Evolutionary conservation across 352 stramenopile genomes (phyloP).

Genomic region (Phytophthora litchii): DNA sequence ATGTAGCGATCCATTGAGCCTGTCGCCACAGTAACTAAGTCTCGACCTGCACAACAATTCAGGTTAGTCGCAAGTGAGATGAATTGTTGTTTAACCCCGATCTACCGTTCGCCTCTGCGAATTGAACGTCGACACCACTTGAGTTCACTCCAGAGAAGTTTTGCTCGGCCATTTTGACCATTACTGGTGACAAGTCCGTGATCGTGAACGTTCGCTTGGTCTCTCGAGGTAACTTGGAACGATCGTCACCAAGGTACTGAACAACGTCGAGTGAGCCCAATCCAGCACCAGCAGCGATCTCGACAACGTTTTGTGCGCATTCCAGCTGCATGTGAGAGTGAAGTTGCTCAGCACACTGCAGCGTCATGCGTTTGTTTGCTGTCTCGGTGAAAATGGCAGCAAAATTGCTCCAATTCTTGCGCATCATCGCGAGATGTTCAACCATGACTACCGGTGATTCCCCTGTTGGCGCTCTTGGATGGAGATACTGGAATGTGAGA

Average conservation of each 20-base stretch:
- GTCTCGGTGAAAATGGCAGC: constrained; percentile 47
- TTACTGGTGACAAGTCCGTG: constrained; percentile 46
- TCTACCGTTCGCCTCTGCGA: constrained; percentile 40
- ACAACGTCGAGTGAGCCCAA: constrained; percentile 45
- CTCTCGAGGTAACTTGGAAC: constrained; percentile 5
- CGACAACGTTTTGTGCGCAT: constrained; percentile 37
- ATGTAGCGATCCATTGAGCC: constrained; percentile 52
- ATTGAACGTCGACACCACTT: constrained; percentile 16
- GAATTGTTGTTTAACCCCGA: not conserved
- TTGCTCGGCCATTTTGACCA: constrained; percentile 40
- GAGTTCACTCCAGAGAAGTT: constrained; percentile 21
- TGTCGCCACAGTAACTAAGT: constrained; percentile 28
- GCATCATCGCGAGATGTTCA: constrained; percentile 18
- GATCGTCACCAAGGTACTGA: constrained; percentile 19
- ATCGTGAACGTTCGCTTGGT: constrained; percentile 34
- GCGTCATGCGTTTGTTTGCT: constrained; percentile 50
- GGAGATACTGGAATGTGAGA: not conserved
- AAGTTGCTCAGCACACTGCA: constrained; percentile 48
- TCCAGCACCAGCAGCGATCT: constrained; percentile 50
- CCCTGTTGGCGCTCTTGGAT: not conserved
- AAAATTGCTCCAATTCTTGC: constrained; percentile 40
- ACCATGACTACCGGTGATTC: not conserved
- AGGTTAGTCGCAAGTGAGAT: not conserved
- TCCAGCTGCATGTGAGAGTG: constrained; percentile 57
- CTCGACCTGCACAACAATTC: constrained; percentile 28